Percentiles rank a stretch among this genome's conserved stretches.
phyloP scores from a whole-genome alignment of 768 basidiomycete genomes.

The Ephemerocybe angulata region DNA sequence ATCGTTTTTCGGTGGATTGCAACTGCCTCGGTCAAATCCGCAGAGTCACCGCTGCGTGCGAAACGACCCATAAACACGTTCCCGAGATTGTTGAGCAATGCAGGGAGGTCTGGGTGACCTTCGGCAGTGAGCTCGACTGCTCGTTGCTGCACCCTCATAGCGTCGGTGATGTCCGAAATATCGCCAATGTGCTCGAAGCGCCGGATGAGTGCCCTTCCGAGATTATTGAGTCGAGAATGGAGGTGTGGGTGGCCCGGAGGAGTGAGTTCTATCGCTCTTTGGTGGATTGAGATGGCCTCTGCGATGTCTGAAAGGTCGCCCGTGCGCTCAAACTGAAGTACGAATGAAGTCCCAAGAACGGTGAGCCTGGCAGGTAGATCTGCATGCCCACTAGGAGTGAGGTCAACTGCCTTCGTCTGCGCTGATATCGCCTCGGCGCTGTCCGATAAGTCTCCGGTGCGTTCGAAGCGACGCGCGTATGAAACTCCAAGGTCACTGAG shows the following conservation, averaged over 20 bases:
- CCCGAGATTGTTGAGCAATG: no score
- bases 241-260: neutral
- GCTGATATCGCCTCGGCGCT: slow-evolving; percentile 14
- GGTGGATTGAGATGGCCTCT: neutral
- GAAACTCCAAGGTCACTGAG: slow-evolving; percentile 18
- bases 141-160: no score
- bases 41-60: no score
- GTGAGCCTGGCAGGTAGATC: neutral
- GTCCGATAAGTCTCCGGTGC: neutral
- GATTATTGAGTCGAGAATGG: neutral
- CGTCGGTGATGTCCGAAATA: no score
- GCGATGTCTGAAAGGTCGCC: slow-evolving; percentile 10
- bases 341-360: slow-evolving; percentile 11
- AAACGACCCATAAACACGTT: no score
- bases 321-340: slow-evolving; percentile 19
- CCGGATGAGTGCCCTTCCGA: no score
- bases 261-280: neutral
- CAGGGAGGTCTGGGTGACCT: no score
- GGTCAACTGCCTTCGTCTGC: slow-evolving; percentile 18
- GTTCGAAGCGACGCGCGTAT: neutral
- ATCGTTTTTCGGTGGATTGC: no score
- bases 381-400: slow-evolving; percentile 17
- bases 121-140: no score
- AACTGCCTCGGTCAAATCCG: no score
- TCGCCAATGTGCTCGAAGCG: neutral